Evolutionary conservation across 2,329 filamentous ascomycete species (phyloP), one percentile per base, ranked within the genome.

Genomic region (Botryotinia globosa): DNA sequence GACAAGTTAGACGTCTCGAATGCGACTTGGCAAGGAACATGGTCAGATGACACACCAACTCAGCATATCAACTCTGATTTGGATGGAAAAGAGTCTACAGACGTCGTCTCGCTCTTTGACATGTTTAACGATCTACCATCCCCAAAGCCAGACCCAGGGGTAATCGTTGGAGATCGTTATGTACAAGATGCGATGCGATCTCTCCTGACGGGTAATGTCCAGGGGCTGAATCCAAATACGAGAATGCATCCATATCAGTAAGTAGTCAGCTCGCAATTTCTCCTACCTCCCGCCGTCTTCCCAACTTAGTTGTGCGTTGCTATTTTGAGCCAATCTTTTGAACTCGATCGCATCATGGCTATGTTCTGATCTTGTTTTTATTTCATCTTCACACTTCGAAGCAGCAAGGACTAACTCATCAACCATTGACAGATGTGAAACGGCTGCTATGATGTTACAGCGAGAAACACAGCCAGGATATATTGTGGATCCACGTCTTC

Each of bases 401-500:
- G 12, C n/a, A 56, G 51, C n/a, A 29, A 29, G 8, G 8, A 56
- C n/a, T 56, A 16, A 56, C 51, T 32, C n/a, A 29, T 56, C 8
- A 3, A 29, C 29, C 3, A 29, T 32, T 18, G 29, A 18, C 14
- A 56, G 51, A 80, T 87, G 90, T 68, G 87, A 91, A 62, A 95
- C 94, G 1, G 91, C 92, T 0, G 93, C 92, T 6, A 80, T 91
- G 42, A 98, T 98, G 94, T 83, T 97, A 29, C 91, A 96, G 79
- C 90, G 91, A 70, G 95, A 98, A 81, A 82, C 86, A 9, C 86
- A 89, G 34, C 89, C 92, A 0, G 85, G 85, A 8, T 84, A 87
- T 42, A 83, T 89, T 9, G 82, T 94, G 14, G 94, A 98, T 80
- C 93, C 94, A 16, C 88, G 94, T 8, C 83, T 97, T 3, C 86